Evolutionary conservation across 805 yeast species (phyloP), one percentile per base, ranked within the genome.

Genomic region (Hanseniaspora nectarophila): DNA sequence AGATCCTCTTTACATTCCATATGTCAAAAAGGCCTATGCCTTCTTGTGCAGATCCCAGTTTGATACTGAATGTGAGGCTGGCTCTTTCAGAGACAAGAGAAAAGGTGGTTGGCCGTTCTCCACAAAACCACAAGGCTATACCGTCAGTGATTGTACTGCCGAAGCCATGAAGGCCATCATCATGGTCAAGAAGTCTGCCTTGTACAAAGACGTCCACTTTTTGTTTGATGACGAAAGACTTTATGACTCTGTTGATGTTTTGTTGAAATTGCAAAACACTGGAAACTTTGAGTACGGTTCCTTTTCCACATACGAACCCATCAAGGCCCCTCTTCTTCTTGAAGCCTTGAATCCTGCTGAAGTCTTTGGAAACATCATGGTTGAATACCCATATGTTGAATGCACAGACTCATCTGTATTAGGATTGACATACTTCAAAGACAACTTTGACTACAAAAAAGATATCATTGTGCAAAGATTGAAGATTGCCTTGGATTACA

Each of bases 311-410:
- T 92, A 92, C 66, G 99, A 92, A 63, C 73, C 71, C 50, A 90
- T 86, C 56, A 81, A 88, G 58, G 88, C 95, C 0, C 78, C 95
- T 0, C 78, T 87, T 13, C 55, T 78, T 35, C 61, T 92, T 54
- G 99, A 92, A 63, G 60, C 67, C 49, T 69, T 92, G 54, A 90
- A 90, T 59, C 97, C 98, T 0, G 99, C 98, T 1, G 98, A 92
- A 64, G 98, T 92, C 0, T 92, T 92, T 68, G 95, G 95, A 54
- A 89, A 92, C 59, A 92, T 92, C 54, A 92, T 92, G 99, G 95
- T 92, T 24, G 99, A 92, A 66, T 92, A 86, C 64, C 97, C 98
- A 0, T 92, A 92, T 62, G 97, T 94, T 20, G 99, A 92, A 66
- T 92, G 99, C 65, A 88, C 97, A 0, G 98, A 94, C 67, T 89